Base-by-base conservation (phyloP, 2,329 filamentous ascomycete species). In the Ophiostoma triangulosporum region DNA sequence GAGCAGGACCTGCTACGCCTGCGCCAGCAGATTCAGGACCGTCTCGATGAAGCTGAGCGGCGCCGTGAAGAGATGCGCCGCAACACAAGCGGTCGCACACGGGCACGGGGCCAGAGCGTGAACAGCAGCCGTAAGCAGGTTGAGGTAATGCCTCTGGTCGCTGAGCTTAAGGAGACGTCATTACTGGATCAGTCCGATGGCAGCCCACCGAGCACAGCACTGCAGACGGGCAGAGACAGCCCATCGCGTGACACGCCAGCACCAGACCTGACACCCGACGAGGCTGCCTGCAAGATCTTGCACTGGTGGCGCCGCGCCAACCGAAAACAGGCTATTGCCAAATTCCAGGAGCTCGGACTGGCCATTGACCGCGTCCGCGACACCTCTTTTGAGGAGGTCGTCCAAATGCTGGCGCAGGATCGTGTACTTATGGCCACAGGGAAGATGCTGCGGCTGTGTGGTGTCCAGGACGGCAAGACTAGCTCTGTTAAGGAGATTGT, bases 21-120 rank as follows among this genome's bases (percentile, higher is more conserved):
- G 64, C 80, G 81, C 58, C 68, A 78, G 50, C 84, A 89, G 64
- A 88, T 90, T 75, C 84, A 90, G 64, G 86, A 89, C 69, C 81
- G 84, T 58, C 76, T 88, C 61, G 84, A 85, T 31, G 86, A 90
- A 63, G 87, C 85, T 0, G 84, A 90, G 66, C 78, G 73, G 64
- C 76, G 87, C 61, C 74, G 86, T 56, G 77, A 83, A 63, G 77
- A 84, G 69, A 65, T 85, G 58, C 66, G 84, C 57, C 70, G 78
- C 60, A 76, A 72, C 64, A 72, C 74, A 65, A 74, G 72, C 66
- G 68, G 72, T 64, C 61, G 58, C 45, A 59, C 59, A 3, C 74
- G 76, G 57, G 70, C 69, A 50, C 73, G 77, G 54, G 76, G 73
- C 54, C 72, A 74, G 59, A 82, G 78, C 60, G 63, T 72, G 43